A percentile compares a stretch with the other conserved stretches of the same genome.
phyloP scores from a whole-genome alignment of 768 basidiomycete species.

The Asterophora lycoperdoides region DNA sequence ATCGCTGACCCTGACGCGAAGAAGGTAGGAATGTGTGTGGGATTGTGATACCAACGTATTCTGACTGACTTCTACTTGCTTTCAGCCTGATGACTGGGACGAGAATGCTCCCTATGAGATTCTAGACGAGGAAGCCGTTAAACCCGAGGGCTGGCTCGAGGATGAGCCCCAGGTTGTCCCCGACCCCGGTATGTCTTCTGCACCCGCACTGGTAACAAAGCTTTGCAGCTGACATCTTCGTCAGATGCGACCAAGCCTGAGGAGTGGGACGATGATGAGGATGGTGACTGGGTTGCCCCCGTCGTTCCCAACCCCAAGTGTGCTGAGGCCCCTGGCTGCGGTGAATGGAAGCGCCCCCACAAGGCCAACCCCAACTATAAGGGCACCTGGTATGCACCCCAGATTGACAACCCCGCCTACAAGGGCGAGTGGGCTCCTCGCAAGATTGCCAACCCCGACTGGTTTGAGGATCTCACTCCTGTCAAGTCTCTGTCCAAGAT shows the following conservation, averaged over 20 bases:
- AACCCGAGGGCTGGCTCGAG: conserved; percentile 96
- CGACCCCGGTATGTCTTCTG: conserved; percentile 66
- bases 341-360: conserved; percentile 86
- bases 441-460: conserved; percentile 87
- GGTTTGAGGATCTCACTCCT: conserved; percentile 84
- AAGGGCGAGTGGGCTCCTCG: conserved; percentile 92
- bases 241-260: conserved; percentile 92
- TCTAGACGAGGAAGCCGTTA: conserved; percentile 77
- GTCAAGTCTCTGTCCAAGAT: conserved; percentile 84
- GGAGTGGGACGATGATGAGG: conserved; percentile 99
- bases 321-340: conserved; percentile 86
- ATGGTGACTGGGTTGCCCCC: conserved; percentile 97
- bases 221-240: background rate
- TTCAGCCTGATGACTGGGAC: conserved; percentile 92
- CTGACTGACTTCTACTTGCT: conserved; percentile 1
- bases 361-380: conserved; percentile 94
- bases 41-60: no score
- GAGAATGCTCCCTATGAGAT: conserved; percentile 95
- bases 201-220: background rate
- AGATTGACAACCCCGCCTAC: conserved; percentile 97
- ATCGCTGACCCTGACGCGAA: conserved; percentile 81
- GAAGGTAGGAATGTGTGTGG: conserved; percentile 47
- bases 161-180: conserved; percentile 76
- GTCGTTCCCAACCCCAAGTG: conserved; percentile 89
- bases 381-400: conserved; percentile 95